These are phyloP conservation scores for Cladosporium oxysporum DNA, from an alignment of 2,329 filamentous ascomycete species.

Conservation along the genomic window DNA sequence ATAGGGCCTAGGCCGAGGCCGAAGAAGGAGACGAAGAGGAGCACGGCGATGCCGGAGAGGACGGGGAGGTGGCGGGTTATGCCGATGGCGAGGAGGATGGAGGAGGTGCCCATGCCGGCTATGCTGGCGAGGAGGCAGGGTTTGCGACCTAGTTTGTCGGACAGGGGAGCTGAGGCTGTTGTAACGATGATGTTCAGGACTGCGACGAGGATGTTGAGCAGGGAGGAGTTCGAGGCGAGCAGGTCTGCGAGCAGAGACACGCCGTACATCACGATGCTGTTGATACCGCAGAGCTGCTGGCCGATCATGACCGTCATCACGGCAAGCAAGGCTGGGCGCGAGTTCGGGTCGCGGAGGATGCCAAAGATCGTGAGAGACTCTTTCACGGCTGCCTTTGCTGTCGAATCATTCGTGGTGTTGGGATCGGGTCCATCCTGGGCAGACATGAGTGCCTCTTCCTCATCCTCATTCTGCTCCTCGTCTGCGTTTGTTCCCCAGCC, in stretches of 20 bases:
- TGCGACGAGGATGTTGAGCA: slow-evolving; percentile 86
- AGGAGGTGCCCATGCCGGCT: slow-evolving; percentile 77
- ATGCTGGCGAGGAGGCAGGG: slow-evolving; percentile 80
- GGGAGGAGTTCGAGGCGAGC: slow-evolving; percentile 75
- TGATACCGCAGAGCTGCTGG: slow-evolving; percentile 89
- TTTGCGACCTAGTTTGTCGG: slow-evolving; percentile 87
- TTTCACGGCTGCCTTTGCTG: slow-evolving; percentile 31
- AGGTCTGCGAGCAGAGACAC: slow-evolving; percentile 83
- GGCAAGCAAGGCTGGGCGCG: slow-evolving; percentile 80
- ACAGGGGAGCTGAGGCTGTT: slow-evolving; percentile 75
- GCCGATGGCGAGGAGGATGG: slow-evolving; percentile 75
- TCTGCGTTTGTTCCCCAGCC: slow-evolving; percentile 44
- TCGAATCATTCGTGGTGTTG: slow-evolving; percentile 34
- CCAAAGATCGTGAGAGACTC: slow-evolving; percentile 47
- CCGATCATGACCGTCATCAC: slow-evolving; percentile 92
- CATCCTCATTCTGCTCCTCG: slow-evolving; percentile 47
- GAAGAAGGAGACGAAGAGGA: slow-evolving; percentile 86
- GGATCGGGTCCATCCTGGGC: slow-evolving; percentile 26
- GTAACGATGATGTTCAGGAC: slow-evolving; percentile 84
- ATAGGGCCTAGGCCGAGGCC: slow-evolving; percentile 89
- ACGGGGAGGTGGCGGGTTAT: slow-evolving; percentile 73
- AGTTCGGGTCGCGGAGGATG: slow-evolving; percentile 67
- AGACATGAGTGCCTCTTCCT: slow-evolving; percentile 70
- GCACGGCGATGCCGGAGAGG: slow-evolving; percentile 76
- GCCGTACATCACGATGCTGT: slow-evolving; percentile 98